Percentiles rank a stretch among this genome's conserved stretches.
phyloP scores from a whole-genome alignment of 2,329 filamentous ascomycete genomes.

The Aspergillus japonicus region DNA sequence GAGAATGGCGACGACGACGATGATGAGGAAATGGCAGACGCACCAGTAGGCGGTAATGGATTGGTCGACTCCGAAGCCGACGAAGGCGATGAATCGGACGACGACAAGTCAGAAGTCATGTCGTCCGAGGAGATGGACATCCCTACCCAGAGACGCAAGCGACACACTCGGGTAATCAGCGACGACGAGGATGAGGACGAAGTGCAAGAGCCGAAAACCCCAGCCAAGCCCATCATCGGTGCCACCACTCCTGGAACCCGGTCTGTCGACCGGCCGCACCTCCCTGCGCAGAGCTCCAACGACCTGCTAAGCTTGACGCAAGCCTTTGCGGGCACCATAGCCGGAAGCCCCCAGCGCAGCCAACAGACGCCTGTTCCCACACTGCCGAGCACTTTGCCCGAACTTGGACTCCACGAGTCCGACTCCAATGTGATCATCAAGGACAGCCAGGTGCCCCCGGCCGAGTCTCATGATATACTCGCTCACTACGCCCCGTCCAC shows the following conservation, averaged over 20 bases:
- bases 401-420: conserved; percentile 57
- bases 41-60: conserved; percentile 22
- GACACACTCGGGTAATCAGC: conserved; percentile 58
- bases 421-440: conserved; percentile 62
- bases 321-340: conserved; percentile 88
- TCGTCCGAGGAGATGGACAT: conserved; percentile 47
- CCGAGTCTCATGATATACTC: conserved; percentile 48
- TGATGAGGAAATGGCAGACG: conserved; percentile 29
- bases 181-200: conserved; percentile 60
- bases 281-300: conserved; percentile 62
- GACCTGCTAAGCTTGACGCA: conserved; percentile 72
- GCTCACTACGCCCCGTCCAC: conserved; percentile 35
- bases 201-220: conserved; percentile 31
- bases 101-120: conserved; percentile 24
- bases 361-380: conserved; percentile 50
- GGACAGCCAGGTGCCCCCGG: conserved; percentile 54
- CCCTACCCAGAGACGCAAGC: conserved; percentile 53
- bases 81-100: conserved; percentile 44
- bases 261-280: conserved; percentile 53
- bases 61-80: conserved; percentile 37
- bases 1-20: conserved; percentile 41
- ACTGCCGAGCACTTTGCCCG: conserved; percentile 48
- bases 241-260: conserved; percentile 19
- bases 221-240: conserved; percentile 28
- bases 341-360: conserved; percentile 52